These are phyloP conservation scores for Xerocomus nothofagi DNA, from an alignment of 1,284 basidiomycete genomes.

Conservation along the genomic window DNA sequence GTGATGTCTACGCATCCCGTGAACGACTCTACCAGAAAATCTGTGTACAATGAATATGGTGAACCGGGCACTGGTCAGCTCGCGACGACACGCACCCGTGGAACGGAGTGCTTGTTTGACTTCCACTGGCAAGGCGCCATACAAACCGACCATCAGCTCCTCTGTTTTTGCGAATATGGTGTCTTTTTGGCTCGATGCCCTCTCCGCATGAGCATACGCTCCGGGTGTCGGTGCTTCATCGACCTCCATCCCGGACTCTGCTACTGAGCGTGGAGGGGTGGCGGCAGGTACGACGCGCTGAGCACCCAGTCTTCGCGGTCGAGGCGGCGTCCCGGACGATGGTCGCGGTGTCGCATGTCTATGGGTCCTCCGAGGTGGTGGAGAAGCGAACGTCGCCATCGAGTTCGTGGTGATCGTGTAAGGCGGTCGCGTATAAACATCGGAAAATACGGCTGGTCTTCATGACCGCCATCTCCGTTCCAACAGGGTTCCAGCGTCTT, in stretches of 20 bases:
- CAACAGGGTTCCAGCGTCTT: constrained; percentile 55
- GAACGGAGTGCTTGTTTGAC: constrained; percentile 68
- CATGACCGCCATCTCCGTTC: constrained; percentile 14
- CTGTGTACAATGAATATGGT: constrained; percentile 38
- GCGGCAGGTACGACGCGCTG: constrained; percentile 30
- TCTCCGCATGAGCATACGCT: constrained; percentile 37
- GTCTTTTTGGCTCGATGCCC: constrained; percentile 37
- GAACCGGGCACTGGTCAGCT: not conserved
- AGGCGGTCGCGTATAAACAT: constrained; percentile 8
- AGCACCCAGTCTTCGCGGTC: constrained; percentile 26
- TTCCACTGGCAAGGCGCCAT: constrained; percentile 69
- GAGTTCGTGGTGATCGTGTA: constrained; percentile 8
- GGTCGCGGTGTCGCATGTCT: constrained; percentile 40
- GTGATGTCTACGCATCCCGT: constrained; percentile 67
- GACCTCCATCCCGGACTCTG: constrained; percentile 61
- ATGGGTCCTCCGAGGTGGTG: constrained; percentile 46
- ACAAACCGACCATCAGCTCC: constrained; percentile 67
- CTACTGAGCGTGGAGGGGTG: constrained; percentile 36
- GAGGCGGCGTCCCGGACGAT: constrained; percentile 38
- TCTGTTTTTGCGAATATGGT: constrained; percentile 69
- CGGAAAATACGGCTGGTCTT: constrained; percentile 10
- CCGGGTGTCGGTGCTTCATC: constrained; percentile 49
- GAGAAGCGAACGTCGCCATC: constrained; percentile 40
- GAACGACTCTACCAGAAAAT: constrained; percentile 66
- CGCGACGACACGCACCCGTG: constrained; percentile 46